A percentile compares a stretch with the other conserved stretches of the same genome.
These are phyloP conservation scores for Psilocybe azurescens DNA, from an alignment of 768 basidiomycete genomes.

Conservation along the genomic window DNA sequence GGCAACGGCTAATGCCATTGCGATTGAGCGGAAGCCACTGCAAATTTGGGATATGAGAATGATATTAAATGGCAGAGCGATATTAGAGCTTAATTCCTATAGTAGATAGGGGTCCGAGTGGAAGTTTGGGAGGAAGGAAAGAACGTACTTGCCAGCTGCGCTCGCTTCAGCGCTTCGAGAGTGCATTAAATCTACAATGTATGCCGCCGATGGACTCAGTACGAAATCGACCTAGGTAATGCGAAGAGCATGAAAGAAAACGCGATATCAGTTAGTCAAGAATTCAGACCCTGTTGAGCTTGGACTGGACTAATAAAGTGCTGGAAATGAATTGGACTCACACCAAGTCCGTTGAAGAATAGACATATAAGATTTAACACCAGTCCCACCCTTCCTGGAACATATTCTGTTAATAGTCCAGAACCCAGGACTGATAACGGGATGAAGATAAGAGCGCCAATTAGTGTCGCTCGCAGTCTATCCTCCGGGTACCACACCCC, in stretches of 20 bases:
- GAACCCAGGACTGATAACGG: conserved; percentile 56
- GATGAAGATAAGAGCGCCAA: conserved; percentile 51
- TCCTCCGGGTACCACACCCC: conserved; percentile 75
- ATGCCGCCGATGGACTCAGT: conserved; percentile 59
- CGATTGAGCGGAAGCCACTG: conserved; percentile 21
- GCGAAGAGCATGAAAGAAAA: neutral
- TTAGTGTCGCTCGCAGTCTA: conserved; percentile 57
- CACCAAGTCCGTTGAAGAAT: conserved; percentile 70
- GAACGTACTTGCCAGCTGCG: conserved; percentile 54
- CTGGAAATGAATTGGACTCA: conserved; percentile 36
- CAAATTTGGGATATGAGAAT: neutral
- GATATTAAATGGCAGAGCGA: neutral
- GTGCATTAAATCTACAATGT: conserved; percentile 65
- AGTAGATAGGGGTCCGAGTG: neutral
- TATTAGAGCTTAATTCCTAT: neutral
- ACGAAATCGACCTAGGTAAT: conserved; percentile 57
- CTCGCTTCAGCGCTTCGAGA: conserved; percentile 64
- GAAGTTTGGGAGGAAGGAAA: neutral
- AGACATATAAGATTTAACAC: conserved; percentile 56
- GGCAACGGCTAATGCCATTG: conserved; percentile 47
- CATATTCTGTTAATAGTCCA: conserved; percentile 55
- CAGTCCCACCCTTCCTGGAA: conserved; percentile 55
- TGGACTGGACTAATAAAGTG: neutral
- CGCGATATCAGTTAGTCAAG: no score
- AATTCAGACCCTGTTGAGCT: neutral